Evolutionary conservation across 805 yeast genomes (phyloP).

Genomic region (Yarrowia osloensis): DNA sequence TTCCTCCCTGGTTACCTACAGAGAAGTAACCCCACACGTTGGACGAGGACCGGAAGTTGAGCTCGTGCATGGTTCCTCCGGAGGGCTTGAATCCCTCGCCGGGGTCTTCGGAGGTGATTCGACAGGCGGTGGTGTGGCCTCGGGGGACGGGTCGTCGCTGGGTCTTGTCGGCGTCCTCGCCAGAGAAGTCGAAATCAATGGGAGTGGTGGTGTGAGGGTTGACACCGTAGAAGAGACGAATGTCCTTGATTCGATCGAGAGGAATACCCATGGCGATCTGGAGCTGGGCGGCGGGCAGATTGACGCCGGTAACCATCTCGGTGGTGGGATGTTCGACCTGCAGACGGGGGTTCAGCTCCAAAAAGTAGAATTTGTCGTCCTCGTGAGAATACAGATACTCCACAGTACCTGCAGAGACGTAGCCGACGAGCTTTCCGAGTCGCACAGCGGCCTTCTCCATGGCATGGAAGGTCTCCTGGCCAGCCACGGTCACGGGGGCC

Average conservation of each 20-base stretch:
- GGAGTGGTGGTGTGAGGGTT: conserved; percentile 91
- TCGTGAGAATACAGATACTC: conserved; percentile 93
- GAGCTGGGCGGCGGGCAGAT: conserved; percentile 96
- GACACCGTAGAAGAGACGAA: conserved; percentile 88
- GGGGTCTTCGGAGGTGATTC: conserved; percentile 99
- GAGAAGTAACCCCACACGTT: conserved; percentile 99
- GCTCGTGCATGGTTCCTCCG: conserved; percentile 93
- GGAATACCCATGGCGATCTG: conserved; percentile 99
- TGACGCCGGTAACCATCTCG: conserved; percentile 98
- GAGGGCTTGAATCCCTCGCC: conserved; percentile 99
- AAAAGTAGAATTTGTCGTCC: conserved; percentile 92
- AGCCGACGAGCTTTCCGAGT: conserved; percentile 94
- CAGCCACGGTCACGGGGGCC: conserved; percentile 97
- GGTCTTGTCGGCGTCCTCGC: conserved; percentile 66
- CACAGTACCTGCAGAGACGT: conserved; percentile 98
- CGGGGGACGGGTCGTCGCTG: conserved; percentile 95
- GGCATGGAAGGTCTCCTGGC: conserved; percentile 73
- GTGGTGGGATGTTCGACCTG: conserved; percentile 99
- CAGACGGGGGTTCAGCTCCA: conserved; percentile 96
- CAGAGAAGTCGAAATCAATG: conserved; percentile 85
- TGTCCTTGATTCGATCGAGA: conserved; percentile 90
- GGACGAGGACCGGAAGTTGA: conserved; percentile 94
- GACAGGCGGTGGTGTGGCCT: conserved; percentile 99
- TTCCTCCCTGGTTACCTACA: conserved; percentile 93
- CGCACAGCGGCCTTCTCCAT: conserved; percentile 99